Conservation (phyloP, 208 protist genomes). For the Trichomonas gallinae region DNA sequence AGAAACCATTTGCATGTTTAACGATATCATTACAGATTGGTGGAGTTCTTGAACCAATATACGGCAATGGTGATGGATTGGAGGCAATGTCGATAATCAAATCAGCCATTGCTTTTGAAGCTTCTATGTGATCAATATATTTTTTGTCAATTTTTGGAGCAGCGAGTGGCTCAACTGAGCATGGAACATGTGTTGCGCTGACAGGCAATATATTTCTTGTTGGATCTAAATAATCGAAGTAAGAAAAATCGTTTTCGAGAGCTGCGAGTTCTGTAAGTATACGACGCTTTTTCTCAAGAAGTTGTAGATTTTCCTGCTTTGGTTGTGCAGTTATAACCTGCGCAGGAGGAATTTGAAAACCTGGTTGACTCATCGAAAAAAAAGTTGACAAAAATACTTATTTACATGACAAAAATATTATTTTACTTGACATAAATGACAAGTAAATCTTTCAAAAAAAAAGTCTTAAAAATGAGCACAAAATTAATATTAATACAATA, state of each 20-base stretch:
- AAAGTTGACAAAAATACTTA: too few species aligned
- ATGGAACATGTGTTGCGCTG: neutral
- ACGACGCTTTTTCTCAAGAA: neutral
- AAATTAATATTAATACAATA: too few species aligned
- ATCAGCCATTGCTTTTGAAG: neutral
- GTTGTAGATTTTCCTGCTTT: neutral
- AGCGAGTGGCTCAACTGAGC: neutral
- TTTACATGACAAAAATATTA: too few species aligned
- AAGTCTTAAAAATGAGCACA: too few species aligned
- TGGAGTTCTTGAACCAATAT: neutral
- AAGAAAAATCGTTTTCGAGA: neutral
- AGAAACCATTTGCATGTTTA: constrained; percentile 8
- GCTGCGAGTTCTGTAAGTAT: neutral
- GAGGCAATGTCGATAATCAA: neutral
- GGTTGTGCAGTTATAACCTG: neutral
- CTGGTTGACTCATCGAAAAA: neutral
- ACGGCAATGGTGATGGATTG: neutral
- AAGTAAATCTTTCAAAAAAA: too few species aligned
- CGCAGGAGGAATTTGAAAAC: neutral
- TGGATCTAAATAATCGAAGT: neutral
- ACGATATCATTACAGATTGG: neutral
- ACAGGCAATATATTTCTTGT: neutral
- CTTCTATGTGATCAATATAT: neutral
- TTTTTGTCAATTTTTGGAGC: neutral
- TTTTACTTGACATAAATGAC: too few species aligned